A percentile compares a stretch with the other conserved stretches of the same genome.
These are phyloP conservation scores for Talaromyces amestolkiae DNA, from an alignment of 2,329 filamentous ascomycete species.

Conservation along the genomic window DNA sequence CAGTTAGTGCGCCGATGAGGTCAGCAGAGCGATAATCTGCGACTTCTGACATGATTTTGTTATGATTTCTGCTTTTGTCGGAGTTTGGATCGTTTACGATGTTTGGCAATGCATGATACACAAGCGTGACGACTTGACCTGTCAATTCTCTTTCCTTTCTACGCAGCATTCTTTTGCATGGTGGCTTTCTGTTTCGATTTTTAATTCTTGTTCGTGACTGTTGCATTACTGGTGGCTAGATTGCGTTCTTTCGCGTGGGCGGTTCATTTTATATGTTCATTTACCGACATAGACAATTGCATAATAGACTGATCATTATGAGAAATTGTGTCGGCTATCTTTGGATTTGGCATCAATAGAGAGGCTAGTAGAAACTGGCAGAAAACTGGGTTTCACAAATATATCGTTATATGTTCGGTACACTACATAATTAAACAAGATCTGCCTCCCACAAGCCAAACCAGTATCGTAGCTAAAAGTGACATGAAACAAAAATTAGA, in stretches of 20 bases:
- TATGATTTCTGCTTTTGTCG: background rate
- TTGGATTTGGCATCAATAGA: too few relatives aligned
- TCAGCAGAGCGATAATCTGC: constrained; percentile 5
- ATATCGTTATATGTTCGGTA: background rate
- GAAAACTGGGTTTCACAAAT: background rate
- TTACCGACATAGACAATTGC: background rate
- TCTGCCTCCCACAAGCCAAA: background rate
- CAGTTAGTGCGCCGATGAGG: background rate
- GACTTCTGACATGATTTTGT: background rate
- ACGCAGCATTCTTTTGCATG: background rate
- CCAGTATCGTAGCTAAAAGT: background rate
- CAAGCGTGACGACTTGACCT: background rate
- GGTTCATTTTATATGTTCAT: background rate
- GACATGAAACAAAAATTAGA: background rate
- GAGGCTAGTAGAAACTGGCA: background rate
- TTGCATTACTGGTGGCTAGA: background rate
- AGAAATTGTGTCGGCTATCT: background rate
- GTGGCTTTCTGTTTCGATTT: background rate
- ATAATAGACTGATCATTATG: background rate
- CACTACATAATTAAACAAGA: background rate
- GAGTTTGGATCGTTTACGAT: background rate
- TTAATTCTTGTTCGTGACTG: background rate
- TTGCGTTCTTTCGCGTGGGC: background rate
- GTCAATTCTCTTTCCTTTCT: background rate
- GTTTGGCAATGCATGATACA: background rate